These are phyloP conservation scores for Babesia gibsoni DNA, from an alignment of 169 alveolate genomes.

Conservation along the genomic window DNA sequence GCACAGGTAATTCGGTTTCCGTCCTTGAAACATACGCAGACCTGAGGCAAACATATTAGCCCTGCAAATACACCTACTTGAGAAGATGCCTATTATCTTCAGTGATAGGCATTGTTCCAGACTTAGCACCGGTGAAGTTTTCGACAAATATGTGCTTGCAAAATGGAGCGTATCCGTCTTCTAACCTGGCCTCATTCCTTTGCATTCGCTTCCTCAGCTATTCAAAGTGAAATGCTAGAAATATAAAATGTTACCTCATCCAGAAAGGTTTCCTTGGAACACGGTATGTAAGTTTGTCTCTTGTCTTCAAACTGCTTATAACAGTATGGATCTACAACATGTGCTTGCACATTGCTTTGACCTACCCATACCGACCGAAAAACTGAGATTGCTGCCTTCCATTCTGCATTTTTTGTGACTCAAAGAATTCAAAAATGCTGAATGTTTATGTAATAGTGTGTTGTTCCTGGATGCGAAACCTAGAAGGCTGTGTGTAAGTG, in stretches of 20 bases:
- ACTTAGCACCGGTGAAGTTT: constrained; percentile 91
- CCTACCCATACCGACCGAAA: constrained; percentile 33
- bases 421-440: no score
- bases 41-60: constrained; percentile 19
- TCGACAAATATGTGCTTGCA: constrained; percentile 95
- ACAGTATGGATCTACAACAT: constrained; percentile 62
- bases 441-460: no score
- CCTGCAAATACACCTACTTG: constrained; percentile 9
- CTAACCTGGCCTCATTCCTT: constrained; percentile 50
- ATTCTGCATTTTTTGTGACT: not conserved
- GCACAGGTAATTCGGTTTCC: constrained; percentile 95
- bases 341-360: not conserved
- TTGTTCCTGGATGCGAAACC: no score
- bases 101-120: constrained; percentile 87
- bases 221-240: no score
- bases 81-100: constrained; percentile 84
- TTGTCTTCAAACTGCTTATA: constrained; percentile 71
- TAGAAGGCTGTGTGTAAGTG: not conserved
- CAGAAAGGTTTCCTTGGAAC: constrained; percentile 63
- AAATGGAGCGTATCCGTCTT: constrained; percentile 96
- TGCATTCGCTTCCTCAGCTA: constrained; percentile 54
- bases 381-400: not conserved
- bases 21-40: constrained; percentile 91
- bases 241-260: constrained; percentile 32
- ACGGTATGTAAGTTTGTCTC: constrained; percentile 66